Evolutionary conservation across 345 rosid species (phyloP).

Genomic region (Microthlaspi erraticum): DNA sequence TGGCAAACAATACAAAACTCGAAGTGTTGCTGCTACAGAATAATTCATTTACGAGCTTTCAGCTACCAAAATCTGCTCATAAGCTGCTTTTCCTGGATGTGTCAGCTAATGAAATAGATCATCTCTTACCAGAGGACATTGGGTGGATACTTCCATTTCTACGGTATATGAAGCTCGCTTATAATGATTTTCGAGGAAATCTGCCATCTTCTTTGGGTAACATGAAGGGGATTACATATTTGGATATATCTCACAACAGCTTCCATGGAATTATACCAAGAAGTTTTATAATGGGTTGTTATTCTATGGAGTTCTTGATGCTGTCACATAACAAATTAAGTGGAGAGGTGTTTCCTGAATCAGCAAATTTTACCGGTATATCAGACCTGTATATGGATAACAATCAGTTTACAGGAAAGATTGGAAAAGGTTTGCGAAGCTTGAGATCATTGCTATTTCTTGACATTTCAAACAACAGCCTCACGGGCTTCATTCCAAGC

Average conservation of each 20-base stretch:
- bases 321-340: not conserved
- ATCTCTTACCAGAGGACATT: not conserved
- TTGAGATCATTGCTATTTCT: not conserved
- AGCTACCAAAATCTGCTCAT: not conserved
- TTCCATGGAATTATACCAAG: not conserved
- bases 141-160: not conserved
- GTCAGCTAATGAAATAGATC: no score
- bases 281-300: not conserved
- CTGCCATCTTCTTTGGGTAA: not conserved
- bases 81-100: no score
- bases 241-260: constrained; percentile 5
- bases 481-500: constrained; percentile 4
- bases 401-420: constrained; percentile 8
- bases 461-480: not conserved
- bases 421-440: constrained; percentile 2
- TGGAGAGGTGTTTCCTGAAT: not conserved
- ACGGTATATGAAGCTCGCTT: not conserved
- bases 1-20: constrained; percentile 15
- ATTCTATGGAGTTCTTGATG: not conserved
- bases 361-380: no score
- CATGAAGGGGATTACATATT: not conserved
- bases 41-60: constrained; percentile 16
- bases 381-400: no score
- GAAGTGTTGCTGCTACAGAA: not conserved
- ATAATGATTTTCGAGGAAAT: not conserved